phyloP scores from a whole-genome alignment of 768 basidiomycete species.

The Paxillus ammoniavirescens region DNA sequence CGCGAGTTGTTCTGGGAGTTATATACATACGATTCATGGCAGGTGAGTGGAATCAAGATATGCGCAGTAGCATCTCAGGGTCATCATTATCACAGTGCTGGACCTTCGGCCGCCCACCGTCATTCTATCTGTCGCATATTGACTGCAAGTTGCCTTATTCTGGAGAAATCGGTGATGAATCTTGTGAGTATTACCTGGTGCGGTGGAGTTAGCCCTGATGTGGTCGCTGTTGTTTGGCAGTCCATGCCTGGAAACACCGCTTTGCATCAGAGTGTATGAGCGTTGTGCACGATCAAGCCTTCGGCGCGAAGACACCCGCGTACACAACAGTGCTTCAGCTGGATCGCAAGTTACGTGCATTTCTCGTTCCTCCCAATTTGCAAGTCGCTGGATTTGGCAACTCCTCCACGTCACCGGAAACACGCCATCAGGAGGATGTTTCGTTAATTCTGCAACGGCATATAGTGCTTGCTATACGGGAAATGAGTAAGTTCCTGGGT shows the following conservation, averaged over 20 bases:
- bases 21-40: constrained; percentile 37
- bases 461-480: constrained; percentile 65
- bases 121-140: constrained; percentile 63
- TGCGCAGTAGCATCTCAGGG: constrained; percentile 31
- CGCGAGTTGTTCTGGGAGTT: constrained; percentile 69
- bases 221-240: constrained; percentile 30
- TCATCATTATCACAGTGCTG: constrained; percentile 48
- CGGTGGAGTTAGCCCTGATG: neutral
- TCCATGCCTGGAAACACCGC: constrained; percentile 68
- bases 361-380: constrained; percentile 63
- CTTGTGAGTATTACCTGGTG: constrained; percentile 44
- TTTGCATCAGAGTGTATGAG: constrained; percentile 70
- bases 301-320: constrained; percentile 65
- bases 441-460: constrained; percentile 59
- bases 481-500: constrained; percentile 53
- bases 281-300: constrained; percentile 67
- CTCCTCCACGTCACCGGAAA: constrained; percentile 43
- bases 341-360: constrained; percentile 64
- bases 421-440: constrained; percentile 36
- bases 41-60: constrained; percentile 20
- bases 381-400: constrained; percentile 68
- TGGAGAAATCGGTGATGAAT: constrained; percentile 50
- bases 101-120: constrained; percentile 69
- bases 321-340: constrained; percentile 67
- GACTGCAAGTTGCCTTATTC: constrained; percentile 62